Conservation (phyloP, 768 basidiomycete species). For the Rhodotorula paludigena region DNA sequence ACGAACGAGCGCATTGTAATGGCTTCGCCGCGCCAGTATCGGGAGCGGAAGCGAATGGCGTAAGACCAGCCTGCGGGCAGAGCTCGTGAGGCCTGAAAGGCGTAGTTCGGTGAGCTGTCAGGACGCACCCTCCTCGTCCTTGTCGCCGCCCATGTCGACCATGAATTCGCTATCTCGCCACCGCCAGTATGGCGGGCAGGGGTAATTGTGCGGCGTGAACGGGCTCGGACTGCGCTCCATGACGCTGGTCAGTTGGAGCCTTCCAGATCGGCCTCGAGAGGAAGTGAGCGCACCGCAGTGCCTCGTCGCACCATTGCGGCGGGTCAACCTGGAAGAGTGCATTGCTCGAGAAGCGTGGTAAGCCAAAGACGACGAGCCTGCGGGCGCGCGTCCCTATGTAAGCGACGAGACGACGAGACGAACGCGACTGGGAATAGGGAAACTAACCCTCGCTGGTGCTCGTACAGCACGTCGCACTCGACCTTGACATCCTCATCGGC, state of each 20-base stretch:
- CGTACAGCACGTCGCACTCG: constrained; percentile 26
- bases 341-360: constrained; percentile 23
- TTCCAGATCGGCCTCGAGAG: not conserved
- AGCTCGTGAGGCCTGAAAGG: no score
- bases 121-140: constrained; percentile 31
- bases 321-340: constrained; percentile 24
- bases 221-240: not conserved
- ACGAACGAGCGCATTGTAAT: constrained; percentile 17
- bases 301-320: constrained; percentile 2
- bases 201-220: constrained; percentile 24
- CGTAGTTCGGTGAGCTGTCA: no score
- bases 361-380: constrained; percentile 23
- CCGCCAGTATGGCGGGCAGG: constrained; percentile 28
- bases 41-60: constrained; percentile 29
- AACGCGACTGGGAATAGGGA: not conserved
- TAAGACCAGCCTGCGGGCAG: constrained; percentile 19
- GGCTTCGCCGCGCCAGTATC: constrained; percentile 34
- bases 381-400: no score
- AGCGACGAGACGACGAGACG: not conserved
- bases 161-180: constrained; percentile 34
- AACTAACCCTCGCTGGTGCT: constrained; percentile 35
- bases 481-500: constrained; percentile 18
- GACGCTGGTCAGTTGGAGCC: not conserved
- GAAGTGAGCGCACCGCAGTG: not conserved
- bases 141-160: constrained; percentile 35